Base-by-base conservation (phyloP, 495 filamentous ascomycete genomes). In the Penicillium crystallinum region DNA sequence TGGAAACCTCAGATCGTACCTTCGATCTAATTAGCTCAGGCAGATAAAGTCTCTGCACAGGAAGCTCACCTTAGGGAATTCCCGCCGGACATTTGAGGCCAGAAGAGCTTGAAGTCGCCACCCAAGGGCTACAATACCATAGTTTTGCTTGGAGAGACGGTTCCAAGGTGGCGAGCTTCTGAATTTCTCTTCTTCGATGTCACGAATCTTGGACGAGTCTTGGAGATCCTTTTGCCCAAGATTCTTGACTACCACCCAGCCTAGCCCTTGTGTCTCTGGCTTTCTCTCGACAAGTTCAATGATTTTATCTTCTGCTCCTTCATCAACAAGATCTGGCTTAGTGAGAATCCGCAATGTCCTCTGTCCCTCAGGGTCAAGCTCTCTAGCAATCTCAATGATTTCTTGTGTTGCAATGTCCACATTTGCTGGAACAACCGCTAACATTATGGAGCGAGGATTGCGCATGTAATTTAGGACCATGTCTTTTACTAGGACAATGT, bases 361-460 rank as follows among this genome's bases (percentile, higher is more conserved):
- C 19, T 73, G 46, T 3, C 79, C 78, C 5, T 65, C 49, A 0
- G 62, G 63, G 61, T 86, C 82, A 22, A 59, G 53, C 42, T 78
- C 67, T 12, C 75, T 63, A 0, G 83, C 79, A 33, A 83, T 64
- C 33, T 65, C 63, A 0, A 86, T 56, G 27, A 87, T 82, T 37
- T 83, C 81, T 53, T 89, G 80, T 7, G 76, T 77, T 2, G 74
- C 81, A 40, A 83, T 76, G 54, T 87, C 83, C 25, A 80, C 80
- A 52, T 84, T 84, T 2, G 82, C 82, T 0, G 81, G 82, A 9
- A 86, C 58, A 11, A 85, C 81, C 0, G 79, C 74, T 0, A 87
- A 67, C 25, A 86, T 83, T 33, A 83, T 73, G 2, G 79, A 78
- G 2, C 81, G 71, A 3, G 56, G 58, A 44, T 83, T 75, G 22